Base-by-base conservation (phyloP, 257 asterid species). In the Gentiana straminea region DNA sequence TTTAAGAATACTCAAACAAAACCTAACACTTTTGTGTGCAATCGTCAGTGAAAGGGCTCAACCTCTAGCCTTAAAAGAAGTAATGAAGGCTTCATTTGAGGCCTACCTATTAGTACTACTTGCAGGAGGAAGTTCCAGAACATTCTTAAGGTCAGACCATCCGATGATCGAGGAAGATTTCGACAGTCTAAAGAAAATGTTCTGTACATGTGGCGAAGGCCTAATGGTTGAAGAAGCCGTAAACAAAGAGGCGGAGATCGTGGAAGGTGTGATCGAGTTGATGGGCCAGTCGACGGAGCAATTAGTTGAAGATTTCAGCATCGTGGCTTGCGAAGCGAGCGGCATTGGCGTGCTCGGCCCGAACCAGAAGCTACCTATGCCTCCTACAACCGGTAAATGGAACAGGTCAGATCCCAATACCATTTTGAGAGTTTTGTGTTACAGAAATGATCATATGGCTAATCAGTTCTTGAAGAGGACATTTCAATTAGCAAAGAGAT, bases 241-340 rank as follows among this genome's bases (percentile, higher is more conserved):
- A 13, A 86, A 71, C 33, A 53, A 60, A 54, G 98, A 87, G 36
- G 94, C 94, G 0, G 93, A 87, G 76, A 65, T 80, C 3, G 97
- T 80, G 57, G 94, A 79, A 33, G 95, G 98, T 8, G 95, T 91
- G 46, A 76, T 87, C 56, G 72, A 66, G 3, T 51, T 87, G 64
- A 87, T 87, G 98, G 92, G 84, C 8, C 79, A 84, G 70, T 54
- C 93, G 37, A 87, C 98, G 0, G 95, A 92, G 62, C 92, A 85
- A 35, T 58, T 92, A 60, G 73, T 92, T 8, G 97, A 92, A 59
- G 96, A 87, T 64, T 87, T 92, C 41, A 81, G 89, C 65, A 79
- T 73, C 5, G 73, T 81, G 72, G 95, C 85, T 4, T 81, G 98
- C 60, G 96, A 86, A 66, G 84, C 85, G 0, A 79, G 95, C 39